Percentiles rank a stretch among this genome's conserved stretches.
Evolutionary conservation across 2,329 filamentous ascomycete genomes (phyloP).

Genomic region (Penicillium sp.): DNA sequence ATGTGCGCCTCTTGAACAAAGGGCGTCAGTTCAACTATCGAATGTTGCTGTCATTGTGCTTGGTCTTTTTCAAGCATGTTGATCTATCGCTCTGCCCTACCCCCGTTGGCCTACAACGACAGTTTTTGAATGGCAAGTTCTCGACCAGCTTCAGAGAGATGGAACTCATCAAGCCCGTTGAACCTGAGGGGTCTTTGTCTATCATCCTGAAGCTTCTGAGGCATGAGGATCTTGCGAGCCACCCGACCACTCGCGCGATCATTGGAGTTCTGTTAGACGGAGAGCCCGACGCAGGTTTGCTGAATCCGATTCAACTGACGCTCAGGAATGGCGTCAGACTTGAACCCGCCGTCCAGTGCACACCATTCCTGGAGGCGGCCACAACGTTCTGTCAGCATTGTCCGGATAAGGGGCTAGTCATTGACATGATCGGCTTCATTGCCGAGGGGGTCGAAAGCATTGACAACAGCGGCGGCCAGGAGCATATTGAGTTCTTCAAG

Average conservation of each 20-base stretch:
- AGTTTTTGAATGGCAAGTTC: slow-evolving; percentile 27
- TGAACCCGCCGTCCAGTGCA: slow-evolving; percentile 46
- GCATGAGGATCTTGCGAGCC: slow-evolving; percentile 54
- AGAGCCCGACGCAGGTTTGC: slow-evolving; percentile 49
- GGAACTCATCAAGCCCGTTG: slow-evolving; percentile 32
- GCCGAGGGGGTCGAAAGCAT: slow-evolving; percentile 49
- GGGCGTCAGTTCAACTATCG: slow-evolving; percentile 45
- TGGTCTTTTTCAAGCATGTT: slow-evolving; percentile 36
- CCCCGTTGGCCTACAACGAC: slow-evolving; percentile 23
- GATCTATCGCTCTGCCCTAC: slow-evolving; percentile 34
- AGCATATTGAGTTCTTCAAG: slow-evolving; percentile 53
- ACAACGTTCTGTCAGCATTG: slow-evolving; percentile 50
- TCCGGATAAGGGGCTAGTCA: slow-evolving; percentile 35
- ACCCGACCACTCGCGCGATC: slow-evolving; percentile 53
- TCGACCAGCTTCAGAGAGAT: slow-evolving; percentile 34
- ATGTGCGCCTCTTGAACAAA: slow-evolving; percentile 44
- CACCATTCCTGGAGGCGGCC: slow-evolving; percentile 59
- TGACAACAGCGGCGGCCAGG: slow-evolving; percentile 45
- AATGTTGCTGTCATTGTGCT: slow-evolving; percentile 43
- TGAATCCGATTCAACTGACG: slow-evolving; percentile 50
- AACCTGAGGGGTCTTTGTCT: slow-evolving; percentile 31
- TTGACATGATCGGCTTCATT: slow-evolving; percentile 39
- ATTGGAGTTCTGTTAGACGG: slow-evolving; percentile 56
- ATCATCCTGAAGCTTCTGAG: slow-evolving; percentile 62
- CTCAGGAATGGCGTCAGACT: slow-evolving; percentile 55